These are phyloP conservation scores for Stramenopiles sp. DNA, from an alignment of 352 stramenopile species.

Conservation along the genomic window DNA sequence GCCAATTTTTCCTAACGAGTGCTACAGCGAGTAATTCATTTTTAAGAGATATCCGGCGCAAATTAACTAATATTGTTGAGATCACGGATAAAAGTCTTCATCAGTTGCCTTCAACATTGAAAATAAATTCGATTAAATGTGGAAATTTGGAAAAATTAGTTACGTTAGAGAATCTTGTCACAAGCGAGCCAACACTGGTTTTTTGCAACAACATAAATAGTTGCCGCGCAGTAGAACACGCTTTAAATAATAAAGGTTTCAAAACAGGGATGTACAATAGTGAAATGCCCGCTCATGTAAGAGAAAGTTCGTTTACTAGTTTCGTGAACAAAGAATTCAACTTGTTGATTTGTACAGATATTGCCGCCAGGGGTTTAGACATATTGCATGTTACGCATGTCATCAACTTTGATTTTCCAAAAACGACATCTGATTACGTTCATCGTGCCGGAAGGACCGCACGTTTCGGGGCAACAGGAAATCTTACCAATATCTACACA, in stretches of 20 bases:
- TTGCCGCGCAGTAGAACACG: not conserved
- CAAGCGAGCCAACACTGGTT: not conserved
- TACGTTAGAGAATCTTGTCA: not conserved
- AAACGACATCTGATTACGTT: conserved; percentile 74
- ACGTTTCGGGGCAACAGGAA: conserved; percentile 20
- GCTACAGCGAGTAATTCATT: not conserved
- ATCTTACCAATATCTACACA: not conserved
- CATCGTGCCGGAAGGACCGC: conserved; percentile 69
- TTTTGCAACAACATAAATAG: not conserved
- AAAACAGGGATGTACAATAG: not conserved
- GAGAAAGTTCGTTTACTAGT: not conserved
- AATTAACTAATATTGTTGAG: not conserved
- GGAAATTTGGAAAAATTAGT: not conserved
- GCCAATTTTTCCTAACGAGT: not conserved
- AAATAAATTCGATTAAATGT: not conserved
- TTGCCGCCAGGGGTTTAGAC: conserved; percentile 76
- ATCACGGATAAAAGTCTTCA: not conserved
- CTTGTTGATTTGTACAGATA: conserved; percentile 29
- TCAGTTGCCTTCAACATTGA: not conserved
- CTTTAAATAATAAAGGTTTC: not conserved
- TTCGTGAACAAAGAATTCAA: not conserved
- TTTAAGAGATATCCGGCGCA: not conserved
- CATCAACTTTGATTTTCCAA: conserved; percentile 79
- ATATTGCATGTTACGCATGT: conserved; percentile 69
- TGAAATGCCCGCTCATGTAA: not conserved